These are phyloP conservation scores for Xanthoconium stramineum DNA, from an alignment of 768 basidiomycete species.

Conservation along the genomic window DNA sequence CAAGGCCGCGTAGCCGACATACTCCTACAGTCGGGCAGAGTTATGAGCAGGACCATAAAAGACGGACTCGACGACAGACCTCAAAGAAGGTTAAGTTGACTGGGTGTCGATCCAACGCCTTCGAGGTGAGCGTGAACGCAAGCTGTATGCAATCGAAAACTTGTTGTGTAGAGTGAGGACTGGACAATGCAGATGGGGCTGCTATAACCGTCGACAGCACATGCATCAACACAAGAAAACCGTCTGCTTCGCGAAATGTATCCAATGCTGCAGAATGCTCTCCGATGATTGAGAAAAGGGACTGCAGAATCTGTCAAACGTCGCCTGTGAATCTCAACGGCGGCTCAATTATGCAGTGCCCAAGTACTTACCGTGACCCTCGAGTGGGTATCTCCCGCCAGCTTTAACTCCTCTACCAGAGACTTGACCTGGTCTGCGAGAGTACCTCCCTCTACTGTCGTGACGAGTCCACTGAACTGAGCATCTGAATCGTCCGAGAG, in stretches of 20 bases:
- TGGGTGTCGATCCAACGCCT: conserved; percentile 55
- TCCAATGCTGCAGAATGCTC: conserved; percentile 67
- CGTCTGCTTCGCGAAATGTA: conserved; percentile 79
- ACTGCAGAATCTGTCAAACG: conserved; percentile 50
- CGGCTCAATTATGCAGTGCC: background rate
- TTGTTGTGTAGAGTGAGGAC: conserved; percentile 36
- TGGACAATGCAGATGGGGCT: conserved; percentile 25
- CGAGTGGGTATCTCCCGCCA: conserved; percentile 42
- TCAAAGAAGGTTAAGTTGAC: conserved; percentile 64
- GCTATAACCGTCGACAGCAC: conserved; percentile 58
- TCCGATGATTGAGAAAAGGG: conserved; percentile 65
- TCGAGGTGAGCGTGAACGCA: conserved; percentile 63
- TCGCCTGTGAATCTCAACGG: background rate
- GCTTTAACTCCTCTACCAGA: conserved; percentile 67
- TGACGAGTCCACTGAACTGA: background rate
- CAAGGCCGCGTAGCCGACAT: conserved; percentile 65
- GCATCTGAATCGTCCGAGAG: conserved; percentile 25
- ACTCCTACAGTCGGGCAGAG: conserved; percentile 13
- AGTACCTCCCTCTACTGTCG: background rate
- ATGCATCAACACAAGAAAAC: conserved; percentile 73
- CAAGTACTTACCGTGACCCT: conserved; percentile 50
- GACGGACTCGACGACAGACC: conserved; percentile 43
- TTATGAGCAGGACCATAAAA: conserved; percentile 13
- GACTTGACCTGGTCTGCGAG: conserved; percentile 57
- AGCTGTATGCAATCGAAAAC: conserved; percentile 53